Evolutionary conservation across 306 rosid species (phyloP), one percentile per base, ranked within the genome.

Genomic region (Parietaria judaica): DNA sequence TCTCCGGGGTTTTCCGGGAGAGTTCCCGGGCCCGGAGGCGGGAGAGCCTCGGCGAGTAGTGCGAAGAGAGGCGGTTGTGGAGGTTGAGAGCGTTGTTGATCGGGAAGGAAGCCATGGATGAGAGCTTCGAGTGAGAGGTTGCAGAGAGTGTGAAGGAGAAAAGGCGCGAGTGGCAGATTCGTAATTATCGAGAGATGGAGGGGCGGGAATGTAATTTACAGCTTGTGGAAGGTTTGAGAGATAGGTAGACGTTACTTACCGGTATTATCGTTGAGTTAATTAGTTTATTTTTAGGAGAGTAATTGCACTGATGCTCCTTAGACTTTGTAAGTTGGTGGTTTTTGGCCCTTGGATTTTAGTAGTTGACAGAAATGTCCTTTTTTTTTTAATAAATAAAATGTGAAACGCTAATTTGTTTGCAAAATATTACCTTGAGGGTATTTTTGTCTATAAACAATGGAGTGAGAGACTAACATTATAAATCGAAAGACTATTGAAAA

Each of bases 61-160:
- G 59, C 51, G 75, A 70, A 45, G 70, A 75, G 66, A 74, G 38
- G 14, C 23, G 51, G 61, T 52, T 72, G 65, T 61, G 87, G 71
- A 77, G 61, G 55, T 68, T 88, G 61, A 86, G 79, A 47, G 37
- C 44, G 69, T 71, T 79, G 39, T 52, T 41, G 65, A 71, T 56
- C 50, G 71, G 80, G 11, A 72, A 69, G 69, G 88, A 85, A 55
- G 86, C 83, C 95, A 81, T 86, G 69, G 65, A 36, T 14, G 68
- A 66, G 62, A 15, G 6, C 45, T 41, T 5, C 10, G 56, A 35
- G 59, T 14, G 38, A 54, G 46, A 8, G 53, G 38, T 23, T 23
- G 31, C 14, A n/a, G 48, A 3, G 23, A 67, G 57, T 10, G 43
- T 57, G 23, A 37, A 11, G 41, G 6, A 4, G 37, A 15, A 11